Evolutionary conservation across 225 moss, liverwort and hornwort species (phyloP).

Genomic region (Straminergon stramineum): DNA sequence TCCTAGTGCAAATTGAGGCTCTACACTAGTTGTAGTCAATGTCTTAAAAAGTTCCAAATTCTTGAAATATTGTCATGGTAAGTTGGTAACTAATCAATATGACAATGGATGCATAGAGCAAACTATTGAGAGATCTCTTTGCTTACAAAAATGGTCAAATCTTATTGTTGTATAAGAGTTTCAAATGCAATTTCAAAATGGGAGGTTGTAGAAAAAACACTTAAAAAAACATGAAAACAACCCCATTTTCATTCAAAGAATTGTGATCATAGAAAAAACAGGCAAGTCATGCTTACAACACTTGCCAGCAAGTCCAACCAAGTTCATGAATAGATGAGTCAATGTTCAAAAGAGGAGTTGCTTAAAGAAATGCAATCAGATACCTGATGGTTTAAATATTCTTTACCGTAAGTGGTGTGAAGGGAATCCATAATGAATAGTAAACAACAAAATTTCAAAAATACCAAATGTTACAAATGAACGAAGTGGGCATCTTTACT

Average conservation of each 20-base stretch:
- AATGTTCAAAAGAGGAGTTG: not conserved
- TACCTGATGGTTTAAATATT: not conserved
- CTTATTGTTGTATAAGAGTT: not conserved
- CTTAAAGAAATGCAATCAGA: not conserved
- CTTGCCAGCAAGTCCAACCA: no score
- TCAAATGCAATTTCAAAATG: not conserved
- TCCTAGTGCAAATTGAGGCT: not conserved
- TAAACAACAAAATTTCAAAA: not conserved
- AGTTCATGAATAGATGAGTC: not conserved
- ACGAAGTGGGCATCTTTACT: not conserved
- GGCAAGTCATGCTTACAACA: not conserved
- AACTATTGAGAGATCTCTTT: not conserved
- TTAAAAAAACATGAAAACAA: not conserved
- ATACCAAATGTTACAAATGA: not conserved
- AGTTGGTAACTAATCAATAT: not conserved
- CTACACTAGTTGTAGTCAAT: not conserved
- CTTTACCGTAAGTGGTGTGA: not conserved
- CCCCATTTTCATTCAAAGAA: not conserved
- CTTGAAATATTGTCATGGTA: not conserved
- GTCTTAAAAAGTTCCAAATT: not conserved
- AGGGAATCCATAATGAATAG: not conserved
- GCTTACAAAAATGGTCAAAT: not conserved
- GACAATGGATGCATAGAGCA: not conserved
- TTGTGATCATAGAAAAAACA: not conserved
- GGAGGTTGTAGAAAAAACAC: not conserved